These are phyloP conservation scores for Pterocarpus santalinus DNA, from an alignment of 306 rosid genomes.

Conservation along the genomic window DNA sequence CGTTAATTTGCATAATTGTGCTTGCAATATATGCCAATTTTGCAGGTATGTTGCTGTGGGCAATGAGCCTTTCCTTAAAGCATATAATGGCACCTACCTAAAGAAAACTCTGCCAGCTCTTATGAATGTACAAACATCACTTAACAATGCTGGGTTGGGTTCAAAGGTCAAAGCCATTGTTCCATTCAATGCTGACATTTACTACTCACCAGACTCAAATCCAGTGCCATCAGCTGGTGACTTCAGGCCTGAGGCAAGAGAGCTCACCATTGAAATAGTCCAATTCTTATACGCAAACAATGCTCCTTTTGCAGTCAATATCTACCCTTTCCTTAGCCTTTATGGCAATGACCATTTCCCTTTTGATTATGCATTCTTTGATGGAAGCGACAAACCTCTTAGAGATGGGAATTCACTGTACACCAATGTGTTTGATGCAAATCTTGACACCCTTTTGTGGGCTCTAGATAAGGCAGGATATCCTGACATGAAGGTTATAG, in stretches of 20 bases:
- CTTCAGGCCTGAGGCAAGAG: slow-evolving; percentile 76
- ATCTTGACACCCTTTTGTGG: slow-evolving; percentile 74
- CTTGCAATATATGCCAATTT: slow-evolving; percentile 35
- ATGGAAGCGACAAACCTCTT: slow-evolving; percentile 65
- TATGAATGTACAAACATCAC: slow-evolving; percentile 79
- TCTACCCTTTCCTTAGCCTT: slow-evolving; percentile 88
- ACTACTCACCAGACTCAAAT: slow-evolving; percentile 81
- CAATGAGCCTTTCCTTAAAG: slow-evolving; percentile 88
- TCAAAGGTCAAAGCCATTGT: slow-evolving; percentile 79
- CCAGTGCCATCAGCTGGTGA: slow-evolving; percentile 92
- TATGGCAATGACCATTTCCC: slow-evolving; percentile 83
- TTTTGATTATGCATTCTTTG: slow-evolving; percentile 87
- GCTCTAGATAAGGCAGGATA: slow-evolving; percentile 77
- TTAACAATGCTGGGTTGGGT: slow-evolving; percentile 68
- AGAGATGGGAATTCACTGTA: slow-evolving; percentile 69
- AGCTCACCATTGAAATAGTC: slow-evolving; percentile 65
- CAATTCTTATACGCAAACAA: slow-evolving; percentile 63
- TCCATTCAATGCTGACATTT: slow-evolving; percentile 93
- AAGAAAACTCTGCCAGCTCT: slow-evolving; percentile 78
- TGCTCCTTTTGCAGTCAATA: slow-evolving; percentile 88
- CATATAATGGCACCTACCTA: slow-evolving; percentile 77
- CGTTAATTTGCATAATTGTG: slow-evolving; percentile 17
- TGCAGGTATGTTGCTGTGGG: slow-evolving; percentile 94
- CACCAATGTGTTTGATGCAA: slow-evolving; percentile 88
- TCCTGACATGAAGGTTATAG: slow-evolving; percentile 68